Percentiles rank a stretch among this genome's conserved stretches.
These are phyloP conservation scores for Dendrostoma leiphaemia DNA, from an alignment of 2,329 filamentous ascomycete species.

Conservation along the genomic window DNA sequence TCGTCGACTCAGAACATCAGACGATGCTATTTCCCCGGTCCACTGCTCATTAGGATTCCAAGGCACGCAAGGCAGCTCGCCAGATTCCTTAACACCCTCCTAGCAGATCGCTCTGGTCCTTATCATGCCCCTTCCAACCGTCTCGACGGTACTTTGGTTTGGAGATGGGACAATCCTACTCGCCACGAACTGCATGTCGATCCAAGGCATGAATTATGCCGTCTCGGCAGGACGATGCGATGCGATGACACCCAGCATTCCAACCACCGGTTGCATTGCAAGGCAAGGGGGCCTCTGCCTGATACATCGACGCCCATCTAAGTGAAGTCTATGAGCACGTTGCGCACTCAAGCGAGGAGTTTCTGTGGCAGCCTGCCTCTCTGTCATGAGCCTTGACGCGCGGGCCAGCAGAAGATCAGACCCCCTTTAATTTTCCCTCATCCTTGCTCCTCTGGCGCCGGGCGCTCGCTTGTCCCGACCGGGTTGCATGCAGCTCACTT, in stretches of 20 bases:
- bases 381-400: conserved; percentile 18
- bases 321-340: not conserved
- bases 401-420: conserved; percentile 18
- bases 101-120: conserved; percentile 3
- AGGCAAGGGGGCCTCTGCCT: not conserved
- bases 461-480: conserved; percentile 1
- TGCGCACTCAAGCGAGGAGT: conserved; percentile 7
- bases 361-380: conserved; percentile 4
- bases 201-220: not conserved
- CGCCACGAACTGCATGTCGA: conserved; percentile 7
- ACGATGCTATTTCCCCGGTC: conserved; percentile 15
- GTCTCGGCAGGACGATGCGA: not conserved
- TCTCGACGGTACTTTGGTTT: conserved; percentile 12
- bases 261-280: not conserved
- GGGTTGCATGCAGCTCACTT: conserved; percentile 1
- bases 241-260: not conserved
- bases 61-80: not conserved
- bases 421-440: conserved; percentile 15
- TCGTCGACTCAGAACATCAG: conserved; percentile 19
- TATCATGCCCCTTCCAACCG: conserved; percentile 8
- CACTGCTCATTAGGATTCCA: not conserved
- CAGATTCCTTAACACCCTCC: conserved; percentile 2
- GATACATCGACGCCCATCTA: not conserved
- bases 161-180: conserved; percentile 9
- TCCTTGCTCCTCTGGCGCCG: conserved; percentile 4